Percentiles rank a stretch among this genome's conserved stretches.
Conservation (phyloP, 2,329 filamentous ascomycete species). For the Trichoderma lentiforme region DNA sequence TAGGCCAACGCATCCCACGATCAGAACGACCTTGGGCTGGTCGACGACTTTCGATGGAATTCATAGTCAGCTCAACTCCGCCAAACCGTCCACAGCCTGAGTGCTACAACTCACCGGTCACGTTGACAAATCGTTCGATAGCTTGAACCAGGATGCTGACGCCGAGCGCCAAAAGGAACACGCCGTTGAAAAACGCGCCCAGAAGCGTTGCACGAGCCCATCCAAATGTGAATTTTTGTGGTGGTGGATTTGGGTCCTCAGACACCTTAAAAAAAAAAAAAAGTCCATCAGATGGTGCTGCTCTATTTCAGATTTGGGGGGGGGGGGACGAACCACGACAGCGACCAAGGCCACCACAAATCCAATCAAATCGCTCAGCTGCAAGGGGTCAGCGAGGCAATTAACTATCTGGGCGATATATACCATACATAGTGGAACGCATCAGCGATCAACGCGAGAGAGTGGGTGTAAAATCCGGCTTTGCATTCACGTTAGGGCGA, state of each 20-base stretch:
- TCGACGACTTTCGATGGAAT: constrained; percentile 50
- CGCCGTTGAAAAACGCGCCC: constrained; percentile 78
- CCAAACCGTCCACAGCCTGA: background rate
- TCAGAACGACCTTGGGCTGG: constrained; percentile 62
- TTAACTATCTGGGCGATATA: background rate
- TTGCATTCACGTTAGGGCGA: constrained; percentile 8
- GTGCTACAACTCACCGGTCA: constrained; percentile 44
- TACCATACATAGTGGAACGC: constrained; percentile 68
- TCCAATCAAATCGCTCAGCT: constrained; percentile 69
- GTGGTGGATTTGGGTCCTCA: constrained; percentile 49
- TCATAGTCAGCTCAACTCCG: constrained; percentile 15
- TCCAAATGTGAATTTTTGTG: constrained; percentile 58
- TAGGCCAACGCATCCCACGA: constrained; percentile 66
- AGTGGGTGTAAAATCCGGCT: constrained; percentile 68
- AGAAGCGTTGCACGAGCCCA: constrained; percentile 72
- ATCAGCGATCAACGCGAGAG: constrained; percentile 70
- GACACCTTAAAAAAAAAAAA: constrained; percentile 44
- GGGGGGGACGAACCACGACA: constrained; percentile 54
- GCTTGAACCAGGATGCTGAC: constrained; percentile 72
- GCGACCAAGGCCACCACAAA: constrained; percentile 66
- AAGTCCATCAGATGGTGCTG: background rate
- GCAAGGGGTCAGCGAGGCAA: constrained; percentile 17
- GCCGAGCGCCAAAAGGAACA: constrained; percentile 68
- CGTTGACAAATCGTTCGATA: constrained; percentile 63
- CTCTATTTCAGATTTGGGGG: too few species aligned